These are phyloP conservation scores for Schrenkiella parvula DNA, from an alignment of 345 rosid species.

Conservation along the genomic window DNA sequence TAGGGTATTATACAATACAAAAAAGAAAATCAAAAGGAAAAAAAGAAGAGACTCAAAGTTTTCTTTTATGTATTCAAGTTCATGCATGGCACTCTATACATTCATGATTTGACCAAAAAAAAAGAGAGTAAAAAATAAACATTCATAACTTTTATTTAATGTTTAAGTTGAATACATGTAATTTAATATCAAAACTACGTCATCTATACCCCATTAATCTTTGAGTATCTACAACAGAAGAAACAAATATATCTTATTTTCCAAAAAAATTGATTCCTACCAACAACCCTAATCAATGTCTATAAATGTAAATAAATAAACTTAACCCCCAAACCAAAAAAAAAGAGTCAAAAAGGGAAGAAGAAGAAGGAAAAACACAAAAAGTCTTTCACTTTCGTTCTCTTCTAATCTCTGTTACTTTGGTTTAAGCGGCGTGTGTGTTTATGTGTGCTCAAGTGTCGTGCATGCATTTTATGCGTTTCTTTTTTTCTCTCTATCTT, in stretches of 20 bases:
- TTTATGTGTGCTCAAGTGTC: conserved; percentile 42
- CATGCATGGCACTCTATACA: conserved; percentile 10
- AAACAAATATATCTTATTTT: background rate
- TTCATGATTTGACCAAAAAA: background rate
- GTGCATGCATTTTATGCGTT: conserved; percentile 84
- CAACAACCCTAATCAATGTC: conserved; percentile 12
- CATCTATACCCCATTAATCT: background rate
- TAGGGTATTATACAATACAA: background rate
- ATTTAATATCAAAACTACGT: background rate
- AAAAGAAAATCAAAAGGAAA: background rate
- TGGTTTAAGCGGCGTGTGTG: conserved; percentile 52
- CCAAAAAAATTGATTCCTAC: conserved; percentile 3
- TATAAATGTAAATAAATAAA: background rate
- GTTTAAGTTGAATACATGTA: background rate
- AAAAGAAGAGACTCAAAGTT: background rate
- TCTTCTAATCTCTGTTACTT: background rate
- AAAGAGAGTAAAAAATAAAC: background rate
- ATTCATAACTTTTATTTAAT: too few relatives aligned
- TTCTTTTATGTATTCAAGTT: background rate
- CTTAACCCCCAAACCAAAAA: background rate
- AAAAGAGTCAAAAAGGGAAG: background rate
- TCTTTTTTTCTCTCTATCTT: conserved; percentile 21
- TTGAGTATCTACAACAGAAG: background rate
- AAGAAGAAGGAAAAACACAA: background rate
- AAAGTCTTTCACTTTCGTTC: conserved; percentile 2